Percentiles rank a stretch among this genome's conserved stretches.
Evolutionary conservation across 164 flowering plant genomes (phyloP).

Genomic region (Cinnamomum chago): DNA sequence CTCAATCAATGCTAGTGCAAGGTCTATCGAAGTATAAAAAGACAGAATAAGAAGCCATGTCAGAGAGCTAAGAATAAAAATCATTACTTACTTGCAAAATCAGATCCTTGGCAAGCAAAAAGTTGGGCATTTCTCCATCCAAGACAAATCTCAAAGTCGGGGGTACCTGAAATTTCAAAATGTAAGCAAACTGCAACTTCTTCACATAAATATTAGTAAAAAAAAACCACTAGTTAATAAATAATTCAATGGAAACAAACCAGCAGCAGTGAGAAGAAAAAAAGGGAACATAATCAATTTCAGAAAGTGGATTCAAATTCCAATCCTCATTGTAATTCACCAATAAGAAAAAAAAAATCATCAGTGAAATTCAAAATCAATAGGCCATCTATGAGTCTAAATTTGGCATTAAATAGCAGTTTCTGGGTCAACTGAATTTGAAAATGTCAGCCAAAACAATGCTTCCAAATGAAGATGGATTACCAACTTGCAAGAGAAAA

Average conservation of each 20-base stretch:
- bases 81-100: slow-evolving; percentile 76
- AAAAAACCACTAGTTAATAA: not conserved
- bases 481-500: too few relatives aligned
- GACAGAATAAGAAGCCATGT: not conserved
- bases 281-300: too few relatives aligned
- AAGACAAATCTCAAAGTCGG: slow-evolving; percentile 87
- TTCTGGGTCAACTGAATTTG: too few relatives aligned
- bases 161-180: slow-evolving; percentile 64
- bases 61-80: not conserved
- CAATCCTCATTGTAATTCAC: too few relatives aligned
- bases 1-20: not conserved
- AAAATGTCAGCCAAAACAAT: too few relatives aligned
- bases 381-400: too few relatives aligned
- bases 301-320: too few relatives aligned
- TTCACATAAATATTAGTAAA: not conserved
- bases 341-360: too few relatives aligned
- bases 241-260: not conserved
- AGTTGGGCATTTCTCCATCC: slow-evolving; percentile 98
- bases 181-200: not conserved
- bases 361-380: too few relatives aligned
- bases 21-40: not conserved
- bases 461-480: too few relatives aligned
- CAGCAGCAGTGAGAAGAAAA: too few relatives aligned
- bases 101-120: slow-evolving; percentile 93
- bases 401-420: too few relatives aligned